Conservation (phyloP, 208 protist species). For the Trypanosoma conorhini region DNA sequence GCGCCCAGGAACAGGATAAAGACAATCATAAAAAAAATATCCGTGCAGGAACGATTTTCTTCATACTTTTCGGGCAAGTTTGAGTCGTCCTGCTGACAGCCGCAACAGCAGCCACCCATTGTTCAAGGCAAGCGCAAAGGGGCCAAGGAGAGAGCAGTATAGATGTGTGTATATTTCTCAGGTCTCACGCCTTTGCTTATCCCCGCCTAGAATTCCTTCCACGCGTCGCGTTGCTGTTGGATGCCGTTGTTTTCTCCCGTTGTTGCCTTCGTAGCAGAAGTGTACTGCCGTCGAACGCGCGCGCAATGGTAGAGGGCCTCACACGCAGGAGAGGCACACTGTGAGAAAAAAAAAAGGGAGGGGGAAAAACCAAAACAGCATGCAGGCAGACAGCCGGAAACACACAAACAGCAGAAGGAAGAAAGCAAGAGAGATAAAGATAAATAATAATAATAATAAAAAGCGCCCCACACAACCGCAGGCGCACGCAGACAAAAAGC, state of each 20-base stretch:
- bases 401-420: not conserved
- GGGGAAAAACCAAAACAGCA: no score
- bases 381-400: not conserved
- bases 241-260: no score
- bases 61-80: slow-evolving; percentile 24
- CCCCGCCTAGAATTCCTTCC: no score
- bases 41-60: slow-evolving; percentile 32
- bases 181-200: no score
- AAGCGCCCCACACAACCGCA: not conserved
- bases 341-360: no score
- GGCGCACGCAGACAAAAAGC: not conserved
- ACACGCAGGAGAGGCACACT: not conserved
- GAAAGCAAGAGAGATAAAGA: not conserved
- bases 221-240: no score
- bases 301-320: no score
- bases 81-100: not conserved
- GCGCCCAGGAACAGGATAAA: slow-evolving; percentile 41
- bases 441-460: not conserved
- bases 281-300: not conserved
- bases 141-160: not conserved
- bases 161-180: no score
- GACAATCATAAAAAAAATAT: slow-evolving; percentile 40
- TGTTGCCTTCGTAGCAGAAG: no score
- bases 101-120: slow-evolving; percentile 15
- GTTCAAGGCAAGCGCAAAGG: not conserved